These are phyloP conservation scores for Phylloporus sp. DNA, from an alignment of 768 basidiomycete species.

Conservation along the genomic window DNA sequence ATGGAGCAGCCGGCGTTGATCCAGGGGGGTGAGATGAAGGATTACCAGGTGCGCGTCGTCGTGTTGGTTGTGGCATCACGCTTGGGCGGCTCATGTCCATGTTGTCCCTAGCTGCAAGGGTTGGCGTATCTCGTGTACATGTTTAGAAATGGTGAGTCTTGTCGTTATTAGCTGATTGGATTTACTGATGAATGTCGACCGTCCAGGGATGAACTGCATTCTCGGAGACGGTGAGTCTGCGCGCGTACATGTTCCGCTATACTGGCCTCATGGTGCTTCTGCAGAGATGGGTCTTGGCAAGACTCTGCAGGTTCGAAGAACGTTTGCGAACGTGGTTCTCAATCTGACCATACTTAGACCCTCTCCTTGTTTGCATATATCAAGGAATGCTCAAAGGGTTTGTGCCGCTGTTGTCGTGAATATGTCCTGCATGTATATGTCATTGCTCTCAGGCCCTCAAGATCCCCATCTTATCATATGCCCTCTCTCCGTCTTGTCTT, in stretches of 20 bases:
- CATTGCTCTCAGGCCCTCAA: constrained; percentile 26
- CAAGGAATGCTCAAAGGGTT: constrained; percentile 46
- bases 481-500: constrained; percentile 60
- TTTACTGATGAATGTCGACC: neutral
- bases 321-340: neutral
- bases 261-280: neutral
- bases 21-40: constrained; percentile 58
- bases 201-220: constrained; percentile 60
- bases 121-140: constrained; percentile 61
- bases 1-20: constrained; percentile 48
- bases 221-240: constrained; percentile 56
- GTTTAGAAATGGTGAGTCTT: constrained; percentile 55
- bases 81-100: neutral
- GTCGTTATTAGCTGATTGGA: neutral
- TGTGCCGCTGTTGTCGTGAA: neutral
- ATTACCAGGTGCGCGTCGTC: constrained; percentile 51
- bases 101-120: constrained; percentile 44
- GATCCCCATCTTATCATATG: constrained; percentile 71
- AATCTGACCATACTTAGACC: constrained; percentile 33
- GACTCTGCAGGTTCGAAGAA: constrained; percentile 46
- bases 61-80: neutral
- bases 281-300: constrained; percentile 61
- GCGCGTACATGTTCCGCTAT: too few relatives aligned
- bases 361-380: constrained; percentile 65
- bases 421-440: neutral